Conservation (phyloP, 805 yeast genomes). For the Pichia eremophila region DNA sequence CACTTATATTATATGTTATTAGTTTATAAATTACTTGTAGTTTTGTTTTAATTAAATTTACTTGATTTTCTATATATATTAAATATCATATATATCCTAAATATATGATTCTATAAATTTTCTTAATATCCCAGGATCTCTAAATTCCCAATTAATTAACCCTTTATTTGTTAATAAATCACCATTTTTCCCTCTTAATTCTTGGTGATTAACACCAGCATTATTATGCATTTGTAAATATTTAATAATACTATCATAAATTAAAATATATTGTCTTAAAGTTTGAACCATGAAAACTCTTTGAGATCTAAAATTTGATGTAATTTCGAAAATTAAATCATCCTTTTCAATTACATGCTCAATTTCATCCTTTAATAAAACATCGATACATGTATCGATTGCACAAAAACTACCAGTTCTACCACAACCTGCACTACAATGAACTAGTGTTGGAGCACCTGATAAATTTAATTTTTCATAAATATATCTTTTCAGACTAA, state of each 20-base stretch:
- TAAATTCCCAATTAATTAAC: constrained; percentile 11
- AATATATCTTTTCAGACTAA: constrained; percentile 30
- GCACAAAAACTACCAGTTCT: constrained; percentile 86
- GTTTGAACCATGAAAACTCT: constrained; percentile 53
- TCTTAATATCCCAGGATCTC: constrained; percentile 7
- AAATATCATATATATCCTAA: neutral
- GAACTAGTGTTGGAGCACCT: constrained; percentile 53
- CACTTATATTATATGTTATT: neutral
- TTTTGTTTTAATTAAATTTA: too few relatives aligned
- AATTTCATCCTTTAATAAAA: neutral
- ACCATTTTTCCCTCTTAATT: neutral
- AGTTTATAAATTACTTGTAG: too few relatives aligned
- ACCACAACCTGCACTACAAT: constrained; percentile 97
- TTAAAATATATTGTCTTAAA: constrained; percentile 41
- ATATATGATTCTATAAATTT: constrained; percentile 5
- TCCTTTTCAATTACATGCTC: constrained; percentile 10
- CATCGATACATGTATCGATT: constrained; percentile 48
- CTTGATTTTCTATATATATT: too few relatives aligned
- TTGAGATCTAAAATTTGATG: constrained; percentile 40
- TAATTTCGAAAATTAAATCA: constrained; percentile 39
- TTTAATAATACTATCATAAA: constrained; percentile 34
- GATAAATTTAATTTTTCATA: constrained; percentile 9
- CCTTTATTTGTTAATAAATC: constrained; percentile 5
- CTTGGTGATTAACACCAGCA: neutral
- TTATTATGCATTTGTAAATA: constrained; percentile 15